Evolutionary conservation across 495 filamentous ascomycete genomes (phyloP), one percentile per base, ranked within the genome.

Genomic region (Penicillium silybi): DNA sequence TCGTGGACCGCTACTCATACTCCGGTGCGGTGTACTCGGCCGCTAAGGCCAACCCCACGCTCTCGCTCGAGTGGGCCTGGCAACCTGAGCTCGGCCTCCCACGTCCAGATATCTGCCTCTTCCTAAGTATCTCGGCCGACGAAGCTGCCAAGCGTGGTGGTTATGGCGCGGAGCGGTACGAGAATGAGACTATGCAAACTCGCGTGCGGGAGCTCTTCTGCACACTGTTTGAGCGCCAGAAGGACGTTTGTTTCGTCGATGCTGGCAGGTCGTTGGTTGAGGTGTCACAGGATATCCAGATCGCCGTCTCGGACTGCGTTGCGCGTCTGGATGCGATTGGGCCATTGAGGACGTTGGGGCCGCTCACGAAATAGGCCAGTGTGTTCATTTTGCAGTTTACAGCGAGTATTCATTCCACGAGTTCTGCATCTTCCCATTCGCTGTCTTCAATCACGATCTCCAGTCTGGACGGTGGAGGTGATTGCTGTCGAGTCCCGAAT

Each of bases 1-100:
- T 98, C 25, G 82, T 92, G 46, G 93, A 98, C 68, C 84, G 93
- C 37, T 98, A 97, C 70, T 95, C 92, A 61, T 90, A 96, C 71
- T 90, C 85, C 32, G 93, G 93, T 16, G 86, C 89, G 41, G 90
- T 96, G 17, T 98, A 97, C 71, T 89, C 85, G n/a, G 88, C 90
- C n/a, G 93, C 93, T 0, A 97, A 97, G 61, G 74, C 80, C 19
- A 88, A 88, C 61, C 81, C 84, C 7, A 71, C 68, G 6, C 76
- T 96, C 8, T 75, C 80, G 1, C 69, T 97, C 6, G 68, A 79
- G 3, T 97, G 92, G 89, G 89, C 89, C 37, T 81, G 78, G 66
- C 79, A 82, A 34, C 90, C 93, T 4, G 93, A 98, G 61, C 76
- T 88, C 18, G 93, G 93, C 5, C 75, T 98, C 8, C 93, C 95